Conservation (phyloP, 2,329 filamentous ascomycete genomes). For the Parascedosporium putredinis region DNA sequence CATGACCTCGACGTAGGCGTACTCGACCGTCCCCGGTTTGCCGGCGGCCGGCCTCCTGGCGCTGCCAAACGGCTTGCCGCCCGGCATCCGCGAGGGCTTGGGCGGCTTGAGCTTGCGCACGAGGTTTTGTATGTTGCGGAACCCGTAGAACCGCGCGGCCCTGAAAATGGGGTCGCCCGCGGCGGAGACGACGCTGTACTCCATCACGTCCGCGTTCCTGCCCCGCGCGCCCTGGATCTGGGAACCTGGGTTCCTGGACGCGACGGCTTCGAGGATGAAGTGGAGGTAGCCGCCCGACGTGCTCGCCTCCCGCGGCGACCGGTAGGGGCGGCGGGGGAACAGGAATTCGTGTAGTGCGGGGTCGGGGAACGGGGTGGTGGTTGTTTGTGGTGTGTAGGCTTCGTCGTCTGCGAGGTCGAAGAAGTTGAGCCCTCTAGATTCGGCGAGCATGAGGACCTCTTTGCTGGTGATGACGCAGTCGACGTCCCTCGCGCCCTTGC, state of each 20-base stretch:
- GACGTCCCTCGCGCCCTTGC: conserved; percentile 65
- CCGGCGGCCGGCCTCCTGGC: conserved; percentile 40
- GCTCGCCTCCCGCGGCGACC: conserved; percentile 49
- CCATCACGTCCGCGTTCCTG: conserved; percentile 82
- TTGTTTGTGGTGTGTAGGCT: conserved; percentile 31
- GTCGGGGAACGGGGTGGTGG: conserved; percentile 60
- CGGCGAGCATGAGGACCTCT: conserved; percentile 82
- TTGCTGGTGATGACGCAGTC: conserved; percentile 97
- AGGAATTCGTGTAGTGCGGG: conserved; percentile 59
- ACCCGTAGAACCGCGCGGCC: conserved; percentile 89
- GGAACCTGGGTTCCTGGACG: conserved; percentile 60
- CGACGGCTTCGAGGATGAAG: conserved; percentile 69
- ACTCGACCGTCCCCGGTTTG: conserved; percentile 47
- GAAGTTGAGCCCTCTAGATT: conserved; percentile 69
- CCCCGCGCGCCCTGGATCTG: conserved; percentile 62
- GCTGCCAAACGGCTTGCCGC: conserved; percentile 51
- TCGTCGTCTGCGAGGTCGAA: conserved; percentile 55
- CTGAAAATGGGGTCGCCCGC: conserved; percentile 55
- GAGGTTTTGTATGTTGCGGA: conserved; percentile 96
- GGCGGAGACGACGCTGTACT: conserved; percentile 59
- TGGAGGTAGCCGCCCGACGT: conserved; percentile 84
- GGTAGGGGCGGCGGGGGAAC: conserved; percentile 45
- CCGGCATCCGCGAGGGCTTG: conserved; percentile 67
- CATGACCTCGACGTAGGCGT: conserved; percentile 97
- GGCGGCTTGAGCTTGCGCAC: conserved; percentile 84